Percentiles rank a stretch among this genome's conserved stretches.
These are phyloP conservation scores for Lactuca sativa DNA, from an alignment of 129 eudicot species.

Conservation along the genomic window DNA sequence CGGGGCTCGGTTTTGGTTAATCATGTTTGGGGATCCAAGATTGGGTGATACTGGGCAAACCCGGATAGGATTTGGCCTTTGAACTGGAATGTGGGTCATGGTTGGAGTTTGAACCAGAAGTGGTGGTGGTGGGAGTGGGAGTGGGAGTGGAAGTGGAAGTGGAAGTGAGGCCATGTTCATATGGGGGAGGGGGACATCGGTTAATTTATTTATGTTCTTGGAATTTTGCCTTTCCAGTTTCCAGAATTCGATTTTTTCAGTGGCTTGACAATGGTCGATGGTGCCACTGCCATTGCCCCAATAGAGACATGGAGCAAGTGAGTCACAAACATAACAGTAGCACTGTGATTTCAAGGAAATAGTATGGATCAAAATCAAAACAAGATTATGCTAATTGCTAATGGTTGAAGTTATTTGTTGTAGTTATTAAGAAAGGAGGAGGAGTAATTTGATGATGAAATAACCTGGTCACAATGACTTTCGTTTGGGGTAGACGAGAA, in stretches of 20 bases:
- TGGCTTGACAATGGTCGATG: constrained; percentile 76
- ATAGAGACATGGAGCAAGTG: constrained; percentile 73
- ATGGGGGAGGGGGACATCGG: constrained; percentile 5
- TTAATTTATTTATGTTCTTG: constrained; percentile 31
- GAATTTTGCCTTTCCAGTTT: constrained; percentile 45
- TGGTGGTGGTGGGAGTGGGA: not conserved
- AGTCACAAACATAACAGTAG: constrained; percentile 94
- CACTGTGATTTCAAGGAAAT: constrained; percentile 53
- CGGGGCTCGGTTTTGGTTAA: constrained; percentile 37
- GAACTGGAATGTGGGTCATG: constrained; percentile 20
- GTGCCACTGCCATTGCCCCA: constrained; percentile 63
- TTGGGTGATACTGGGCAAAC: constrained; percentile 33
- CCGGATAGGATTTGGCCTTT: constrained; percentile 27
- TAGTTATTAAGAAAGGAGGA: not conserved
- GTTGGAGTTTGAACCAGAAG: constrained; percentile 18
- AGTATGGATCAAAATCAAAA: constrained; percentile 4
- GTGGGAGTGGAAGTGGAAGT: not conserved
- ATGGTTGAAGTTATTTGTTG: not conserved
- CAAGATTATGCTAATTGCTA: not conserved
- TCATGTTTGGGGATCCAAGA: constrained; percentile 25
- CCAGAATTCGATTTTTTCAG: constrained; percentile 68
- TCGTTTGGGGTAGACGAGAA: constrained; percentile 64
- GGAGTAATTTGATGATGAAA: not conserved
- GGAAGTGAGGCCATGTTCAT: constrained; percentile 22
- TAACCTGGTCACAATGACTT: constrained; percentile 63